Conservation (phyloP, 805 yeast species). For the Cyberlindnera sargentensis region DNA sequence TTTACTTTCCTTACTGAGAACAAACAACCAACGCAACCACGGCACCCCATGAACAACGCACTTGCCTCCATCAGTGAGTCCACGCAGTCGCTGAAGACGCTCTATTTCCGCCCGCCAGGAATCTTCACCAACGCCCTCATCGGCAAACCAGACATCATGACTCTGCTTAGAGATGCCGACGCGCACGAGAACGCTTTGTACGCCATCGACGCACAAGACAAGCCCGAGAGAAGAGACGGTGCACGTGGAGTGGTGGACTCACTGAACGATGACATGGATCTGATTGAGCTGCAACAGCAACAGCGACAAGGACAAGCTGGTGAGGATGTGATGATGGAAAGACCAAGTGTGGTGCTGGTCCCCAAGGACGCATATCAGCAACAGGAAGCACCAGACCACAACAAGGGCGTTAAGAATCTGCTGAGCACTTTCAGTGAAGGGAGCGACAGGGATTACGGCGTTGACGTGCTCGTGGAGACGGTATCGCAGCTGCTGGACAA, state of each 20-base stretch:
- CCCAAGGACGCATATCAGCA: slow-evolving; percentile 14
- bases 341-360: slow-evolving; percentile 17
- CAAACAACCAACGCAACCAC: slow-evolving; percentile 1
- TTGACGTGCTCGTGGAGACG: slow-evolving; percentile 38
- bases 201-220: slow-evolving; percentile 30
- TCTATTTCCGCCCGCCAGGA: slow-evolving; percentile 50
- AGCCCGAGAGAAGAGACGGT: slow-evolving; percentile 46
- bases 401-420: slow-evolving; percentile 27
- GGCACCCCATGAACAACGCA: slow-evolving; percentile 11
- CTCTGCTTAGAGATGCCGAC: slow-evolving; percentile 54
- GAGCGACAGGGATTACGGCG: slow-evolving; percentile 27
- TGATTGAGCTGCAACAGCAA: slow-evolving; percentile 23
- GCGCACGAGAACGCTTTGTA: slow-evolving; percentile 45
- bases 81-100: slow-evolving; percentile 18
- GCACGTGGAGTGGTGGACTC: slow-evolving; percentile 32
- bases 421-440: slow-evolving; percentile 27
- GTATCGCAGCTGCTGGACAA: slow-evolving; percentile 29
- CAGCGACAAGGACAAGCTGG: slow-evolving; percentile 1
- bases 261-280: slow-evolving; percentile 29
- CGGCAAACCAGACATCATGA: slow-evolving; percentile 43
- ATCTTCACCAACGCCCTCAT: slow-evolving; percentile 60
- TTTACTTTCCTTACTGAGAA: background rate
- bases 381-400: slow-evolving; percentile 10
- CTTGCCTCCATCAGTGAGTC: slow-evolving; percentile 11
- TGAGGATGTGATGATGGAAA: background rate